These are phyloP conservation scores for Cryptosporidium ryanae DNA, from an alignment of 169 alveolate genomes.

Conservation along the genomic window DNA sequence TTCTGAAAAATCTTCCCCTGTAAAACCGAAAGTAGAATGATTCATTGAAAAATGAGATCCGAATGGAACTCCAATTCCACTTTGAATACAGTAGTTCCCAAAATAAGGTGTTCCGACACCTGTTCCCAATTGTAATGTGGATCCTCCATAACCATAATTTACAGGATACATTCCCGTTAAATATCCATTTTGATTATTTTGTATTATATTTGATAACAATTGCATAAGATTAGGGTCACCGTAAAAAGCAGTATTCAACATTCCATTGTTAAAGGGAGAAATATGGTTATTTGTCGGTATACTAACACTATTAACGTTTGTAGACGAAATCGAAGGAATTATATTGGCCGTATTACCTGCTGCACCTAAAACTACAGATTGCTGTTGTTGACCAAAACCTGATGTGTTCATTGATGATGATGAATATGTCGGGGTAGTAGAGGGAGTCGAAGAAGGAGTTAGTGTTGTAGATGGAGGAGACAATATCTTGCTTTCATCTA, in stretches of 20 bases:
- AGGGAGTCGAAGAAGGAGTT: slow-evolving; percentile 66
- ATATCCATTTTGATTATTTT: slow-evolving; percentile 9
- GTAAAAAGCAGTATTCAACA: slow-evolving; percentile 49
- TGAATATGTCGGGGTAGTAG: slow-evolving; percentile 31
- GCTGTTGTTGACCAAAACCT: slow-evolving; percentile 10
- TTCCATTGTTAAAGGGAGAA: slow-evolving; percentile 42
- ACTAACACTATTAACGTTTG: slow-evolving; percentile 8
- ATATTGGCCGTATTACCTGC: background rate
- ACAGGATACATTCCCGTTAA: slow-evolving; percentile 17
- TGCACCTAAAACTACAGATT: background rate
- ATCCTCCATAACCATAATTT: slow-evolving; percentile 31
- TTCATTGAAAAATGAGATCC: background rate
- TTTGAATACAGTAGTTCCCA: background rate
- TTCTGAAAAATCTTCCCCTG: too few species aligned
- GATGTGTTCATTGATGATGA: slow-evolving; percentile 5
- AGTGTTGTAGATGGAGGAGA: slow-evolving; percentile 66
- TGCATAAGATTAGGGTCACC: slow-evolving; percentile 57
- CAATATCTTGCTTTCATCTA: background rate
- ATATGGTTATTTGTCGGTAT: slow-evolving; percentile 7
- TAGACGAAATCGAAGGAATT: slow-evolving; percentile 32
- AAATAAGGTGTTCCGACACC: slow-evolving; percentile 1
- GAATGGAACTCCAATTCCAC: background rate
- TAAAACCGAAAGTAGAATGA: too few species aligned
- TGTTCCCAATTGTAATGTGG: background rate
- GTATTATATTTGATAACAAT: slow-evolving; percentile 27